Evolutionary conservation across 1,139 yeast species (phyloP).

Genomic region (Meyerozyma smithsonii): DNA sequence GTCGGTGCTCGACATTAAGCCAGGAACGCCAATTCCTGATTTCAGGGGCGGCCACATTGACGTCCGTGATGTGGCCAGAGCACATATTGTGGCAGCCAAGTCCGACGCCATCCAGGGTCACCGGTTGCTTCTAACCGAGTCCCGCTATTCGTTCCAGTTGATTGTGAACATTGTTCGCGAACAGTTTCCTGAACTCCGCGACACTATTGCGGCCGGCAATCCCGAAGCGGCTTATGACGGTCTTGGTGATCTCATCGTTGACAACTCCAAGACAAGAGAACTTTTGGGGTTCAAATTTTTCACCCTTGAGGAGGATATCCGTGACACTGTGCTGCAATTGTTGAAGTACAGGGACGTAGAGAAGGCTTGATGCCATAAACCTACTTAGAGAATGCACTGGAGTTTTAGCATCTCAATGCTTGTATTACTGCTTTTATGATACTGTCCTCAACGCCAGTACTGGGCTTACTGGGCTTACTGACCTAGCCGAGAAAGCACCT

Average conservation of each 20-base stretch:
- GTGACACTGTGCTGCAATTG: conserved; percentile 4
- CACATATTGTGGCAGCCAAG: conserved; percentile 3
- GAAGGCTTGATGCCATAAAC: background rate
- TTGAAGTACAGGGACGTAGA: background rate
- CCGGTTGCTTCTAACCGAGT: conserved; percentile 25
- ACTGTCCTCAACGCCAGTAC: too few species aligned
- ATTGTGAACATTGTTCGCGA: background rate
- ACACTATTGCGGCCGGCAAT: background rate
- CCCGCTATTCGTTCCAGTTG: conserved; percentile 16
- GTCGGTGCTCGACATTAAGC: background rate
- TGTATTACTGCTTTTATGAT: too few species aligned
- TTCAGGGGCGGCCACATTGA: background rate
- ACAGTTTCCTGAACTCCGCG: background rate
- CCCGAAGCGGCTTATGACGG: background rate
- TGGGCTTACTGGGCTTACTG: too few species aligned
- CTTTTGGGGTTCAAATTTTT: conserved; percentile 10
- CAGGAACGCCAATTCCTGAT: background rate
- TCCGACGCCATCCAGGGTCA: conserved; percentile 10
- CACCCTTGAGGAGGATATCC: conserved; percentile 8
- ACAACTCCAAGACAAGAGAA: conserved; percentile 6
- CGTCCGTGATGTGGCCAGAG: conserved; percentile 3
- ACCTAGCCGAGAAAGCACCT: background rate
- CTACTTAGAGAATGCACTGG: background rate
- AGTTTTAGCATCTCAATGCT: background rate
- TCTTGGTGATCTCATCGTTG: conserved; percentile 3